Percentiles rank a stretch among this genome's conserved stretches.
phyloP scores from a whole-genome alignment of 2,329 filamentous ascomycete species.

The Madurella fahalii region DNA sequence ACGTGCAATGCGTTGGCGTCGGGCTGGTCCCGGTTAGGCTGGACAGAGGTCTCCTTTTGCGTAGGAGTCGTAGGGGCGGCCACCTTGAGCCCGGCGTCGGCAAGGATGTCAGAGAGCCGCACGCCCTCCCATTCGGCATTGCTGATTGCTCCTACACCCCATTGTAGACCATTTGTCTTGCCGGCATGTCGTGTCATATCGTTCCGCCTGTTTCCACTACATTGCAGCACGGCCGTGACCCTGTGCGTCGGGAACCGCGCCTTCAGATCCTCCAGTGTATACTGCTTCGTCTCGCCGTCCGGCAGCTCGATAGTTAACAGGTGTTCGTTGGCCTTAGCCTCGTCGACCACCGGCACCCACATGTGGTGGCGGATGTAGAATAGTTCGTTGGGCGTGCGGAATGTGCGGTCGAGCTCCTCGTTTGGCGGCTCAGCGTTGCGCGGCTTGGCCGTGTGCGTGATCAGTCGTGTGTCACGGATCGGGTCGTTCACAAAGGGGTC shows the following conservation, averaged over 20 bases:
- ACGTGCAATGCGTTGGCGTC: conserved; percentile 44
- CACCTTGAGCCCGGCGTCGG: conserved; percentile 47
- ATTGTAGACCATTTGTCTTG: conserved; percentile 55
- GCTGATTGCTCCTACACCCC: conserved; percentile 57
- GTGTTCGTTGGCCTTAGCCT: conserved; percentile 38
- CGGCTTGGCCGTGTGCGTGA: conserved; percentile 51
- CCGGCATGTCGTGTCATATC: conserved; percentile 52
- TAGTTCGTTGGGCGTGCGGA: conserved; percentile 51
- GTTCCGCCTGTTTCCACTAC: conserved; percentile 56
- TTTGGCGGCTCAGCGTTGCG: conserved; percentile 59
- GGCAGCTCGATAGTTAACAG: conserved; percentile 51
- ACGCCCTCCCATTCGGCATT: conserved; percentile 58
- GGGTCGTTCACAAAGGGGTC: conserved; percentile 58
- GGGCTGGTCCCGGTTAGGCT: conserved; percentile 38
- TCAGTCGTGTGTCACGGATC: conserved; percentile 46
- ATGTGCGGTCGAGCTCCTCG: conserved; percentile 44
- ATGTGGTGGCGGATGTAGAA: conserved; percentile 62
- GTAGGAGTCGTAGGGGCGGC: conserved; percentile 17
- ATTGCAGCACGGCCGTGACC: conserved; percentile 55
- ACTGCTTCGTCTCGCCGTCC: conserved; percentile 49
- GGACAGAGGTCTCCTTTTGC: not conserved
- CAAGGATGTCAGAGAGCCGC: conserved; percentile 50
- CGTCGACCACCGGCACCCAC: conserved; percentile 53
- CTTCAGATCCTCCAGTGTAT: conserved; percentile 52
- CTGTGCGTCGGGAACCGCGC: conserved; percentile 46